Base-by-base conservation (phyloP, 306 rosid genomes). In the Begonia loranthoides region DNA sequence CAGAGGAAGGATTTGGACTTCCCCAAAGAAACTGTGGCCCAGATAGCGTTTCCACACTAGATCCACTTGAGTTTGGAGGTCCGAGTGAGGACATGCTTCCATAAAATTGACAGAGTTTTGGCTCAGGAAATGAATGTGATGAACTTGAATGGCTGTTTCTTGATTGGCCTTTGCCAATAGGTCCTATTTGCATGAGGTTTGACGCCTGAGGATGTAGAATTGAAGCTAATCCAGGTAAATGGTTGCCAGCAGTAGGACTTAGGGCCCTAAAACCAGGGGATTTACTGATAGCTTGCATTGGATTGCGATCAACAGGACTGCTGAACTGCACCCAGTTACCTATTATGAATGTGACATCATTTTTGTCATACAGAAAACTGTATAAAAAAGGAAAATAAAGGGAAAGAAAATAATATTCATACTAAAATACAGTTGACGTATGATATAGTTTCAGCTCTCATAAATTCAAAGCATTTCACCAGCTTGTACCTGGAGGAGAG, bases 21-120 rank as follows among this genome's bases (percentile, higher is more conserved):
- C 97, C 97, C 97, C 97, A 88, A 41, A 84, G 97, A 76, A 88
- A 88, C 69, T 88, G 95, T 52, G 93, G 89, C 67, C 95, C 95
- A 46, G 93, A 76, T 60, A 88, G 57, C 10, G 93, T 88, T 54
- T 87, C 96, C 51, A 84, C 63, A 56, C 80, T 70, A 33, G 94
- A 72, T 62, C 81, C 67, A 76, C 61, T 74, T 48, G 84, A 77
- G 52, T 49, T 76, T 41, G 76, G 54, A 41, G 74, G 87, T 1
- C 81, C 78, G 60, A 68, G 73, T 51, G 82, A 67, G 59, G 73
- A 76, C 60, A 60, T 49, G 48, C 85, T 75, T 72, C 84, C 78
- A 21, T 86, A 74, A 71, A 75, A 73, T 51, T 86, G 60, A 44
- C 71, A 75, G 57, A 65, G 68, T 38, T 84, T 81, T 70, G 73